Base-by-base conservation (phyloP, 768 basidiomycete species). In the Cystofilobasidium bisporidii region DNA sequence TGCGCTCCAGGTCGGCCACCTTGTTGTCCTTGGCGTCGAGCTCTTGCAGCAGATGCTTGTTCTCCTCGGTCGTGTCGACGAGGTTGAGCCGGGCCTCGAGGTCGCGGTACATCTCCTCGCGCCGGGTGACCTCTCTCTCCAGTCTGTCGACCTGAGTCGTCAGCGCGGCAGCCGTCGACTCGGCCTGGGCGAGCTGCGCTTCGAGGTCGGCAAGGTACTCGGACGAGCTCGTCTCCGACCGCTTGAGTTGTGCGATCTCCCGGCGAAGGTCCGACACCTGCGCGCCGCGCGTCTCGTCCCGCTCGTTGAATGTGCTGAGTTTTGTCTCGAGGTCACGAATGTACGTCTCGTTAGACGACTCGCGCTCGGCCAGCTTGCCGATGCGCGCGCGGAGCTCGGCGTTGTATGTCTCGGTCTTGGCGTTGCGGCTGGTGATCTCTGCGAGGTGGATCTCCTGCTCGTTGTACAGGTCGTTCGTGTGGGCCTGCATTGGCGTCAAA, bases 341-440 rank as follows among this genome's bases (percentile, higher is more conserved):
- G 76, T 98, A 97, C 1, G 87, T 87, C 91, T 99, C 94, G 28
- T 90, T 92, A 3, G 90, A 89, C 8, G 86, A 82, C 76, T 98
- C 96, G 64, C 93, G 81, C 76, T 97, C 94, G 1, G 83, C 79
- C 60, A 98, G 77, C 77, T 93, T 96, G 9, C 83, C 82, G 63
- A 96, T 81, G 53, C 96, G 81, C 58, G 82, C 74, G 64, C 88
- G 81, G 64, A 99, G 82, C 74, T 98, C 93, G 73, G 88, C 87
- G 5, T 94, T 83, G 73, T 96, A 91, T 71, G 87, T 79, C 75
- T 91, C 90, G 28, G 88, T 91, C 24, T 86, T 84, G 20, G 85
- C 75, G 76, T 89, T 88, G 12, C 41, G 63, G 20, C 33, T 43
- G 47, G 87, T 81, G 69, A 87, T 85, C 26, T 81, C 79, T 1